Base-by-base conservation (phyloP, 345 rosid species). In the Barbarea vulgaris region DNA sequence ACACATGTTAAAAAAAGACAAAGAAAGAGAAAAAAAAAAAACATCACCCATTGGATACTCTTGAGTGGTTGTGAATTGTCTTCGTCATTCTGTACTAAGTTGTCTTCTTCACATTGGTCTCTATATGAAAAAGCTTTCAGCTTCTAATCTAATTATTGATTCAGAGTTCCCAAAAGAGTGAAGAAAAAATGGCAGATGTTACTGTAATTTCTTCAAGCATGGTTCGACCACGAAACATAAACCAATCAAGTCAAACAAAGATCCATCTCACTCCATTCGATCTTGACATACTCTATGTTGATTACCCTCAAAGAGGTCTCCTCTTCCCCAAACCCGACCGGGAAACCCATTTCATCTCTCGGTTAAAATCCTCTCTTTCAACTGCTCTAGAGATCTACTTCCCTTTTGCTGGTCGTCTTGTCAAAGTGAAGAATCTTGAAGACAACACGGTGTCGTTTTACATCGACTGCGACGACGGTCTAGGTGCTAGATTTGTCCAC, bases 251-350 rank as follows among this genome's bases (percentile, higher is more conserved):
- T 66, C 42, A 9, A 1, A 15, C 13, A 19, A 71, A 39, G 55
- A 77, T 77, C 27, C 67, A 77, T 39, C 81, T 72, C 0, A 77
- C 77, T 71, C 81, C 81, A 48, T 65, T 60, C 54, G 73, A 78
- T 52, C 44, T 39, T 11, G 6, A 12, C 15, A 11, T 39, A 1
- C 44, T 39, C 44, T 39, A 39, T 4, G 5, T 39, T 11, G 44
- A 12, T 5, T 72, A 66, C 24, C 12, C 58, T 52, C 81, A 72
- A 50, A 72, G 81, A 72, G 77, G 77, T 41, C 69, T 78, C 60
- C 50, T 78, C 36, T 78, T 66, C 5, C 50, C 56, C 31, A 59
- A 58, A 72, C 81, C 81, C 6, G 37, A 62, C 4, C 22, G 22
- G 0, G 10, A 33, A 28, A 30, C 46, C 18, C 27, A 22, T 17